Base-by-base conservation (phyloP, 2,329 filamentous ascomycete genomes). In the Xylaria sp. region DNA sequence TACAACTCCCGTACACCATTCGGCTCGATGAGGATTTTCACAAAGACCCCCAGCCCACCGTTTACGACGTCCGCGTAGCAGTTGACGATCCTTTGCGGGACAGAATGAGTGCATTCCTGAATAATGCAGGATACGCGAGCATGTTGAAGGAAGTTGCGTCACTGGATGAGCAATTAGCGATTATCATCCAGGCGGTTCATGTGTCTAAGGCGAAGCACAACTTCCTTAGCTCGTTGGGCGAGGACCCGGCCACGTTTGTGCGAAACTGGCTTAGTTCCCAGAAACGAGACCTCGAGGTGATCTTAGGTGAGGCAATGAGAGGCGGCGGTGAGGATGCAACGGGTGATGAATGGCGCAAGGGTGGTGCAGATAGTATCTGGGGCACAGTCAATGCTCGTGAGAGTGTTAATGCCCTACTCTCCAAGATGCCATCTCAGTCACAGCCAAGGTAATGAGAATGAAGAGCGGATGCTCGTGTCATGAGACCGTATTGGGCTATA, bases 231-330 rank as follows among this genome's bases (percentile, higher is more conserved):
- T 89, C 89, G 5, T 85, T 98, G 71, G 88, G 90, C 67, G 88
- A 91, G 71, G 94, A 97, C 74, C 96, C 96, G 0, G 91, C 92
- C 17, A 89, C 87, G 13, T 98, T 98, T 76, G 86, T 97, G 68
- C 90, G 88, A 72, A 89, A 92, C 76, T 99, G 96, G 96, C 85
- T 97, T 61, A 93, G 90, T 76, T 95, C 92, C 17, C 96, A 99
- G 83, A 94, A 94, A 81, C 87, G 94, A 58, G 95, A 98, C 79
- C 84, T 97, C 42, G 94, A 97, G 77, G 89, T 96, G 6, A 91
- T 97, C 57, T 86, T 96, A 70, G 95, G 94, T 66, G 94, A 97
- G 80, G 89, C 90, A 1, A 87, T 89, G 60, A 86, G 90, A 63
- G 83, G 92, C 81, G 84, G 92, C 82, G 83, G 85, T 54, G 86